Evolutionary conservation across 2,329 filamentous ascomycete species (phyloP).

Genomic region (Shiraia bambusicola): DNA sequence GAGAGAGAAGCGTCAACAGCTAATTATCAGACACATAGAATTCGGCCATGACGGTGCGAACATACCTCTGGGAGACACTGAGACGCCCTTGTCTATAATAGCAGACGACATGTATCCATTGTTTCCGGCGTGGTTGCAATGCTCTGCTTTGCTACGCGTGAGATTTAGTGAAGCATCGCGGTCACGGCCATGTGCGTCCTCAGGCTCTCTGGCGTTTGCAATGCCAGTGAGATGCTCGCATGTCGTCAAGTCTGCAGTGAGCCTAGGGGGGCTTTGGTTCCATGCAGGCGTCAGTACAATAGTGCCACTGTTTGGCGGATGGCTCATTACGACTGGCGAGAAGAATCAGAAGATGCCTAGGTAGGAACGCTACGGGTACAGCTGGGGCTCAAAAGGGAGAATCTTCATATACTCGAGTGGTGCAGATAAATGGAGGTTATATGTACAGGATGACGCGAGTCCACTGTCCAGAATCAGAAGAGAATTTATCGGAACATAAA

Average conservation of each 20-base stretch:
- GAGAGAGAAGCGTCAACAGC: background rate
- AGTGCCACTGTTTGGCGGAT: conserved; percentile 34
- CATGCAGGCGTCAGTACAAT: conserved; percentile 28
- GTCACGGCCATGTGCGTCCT: conserved; percentile 26
- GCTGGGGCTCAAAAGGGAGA: background rate
- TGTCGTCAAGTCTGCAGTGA: conserved; percentile 36
- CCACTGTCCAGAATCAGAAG: conserved; percentile 8
- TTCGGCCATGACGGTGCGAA: background rate
- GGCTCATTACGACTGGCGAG: conserved; percentile 33
- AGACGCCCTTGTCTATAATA: conserved; percentile 28
- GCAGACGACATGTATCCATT: conserved; percentile 14
- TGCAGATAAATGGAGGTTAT: conserved; percentile 1
- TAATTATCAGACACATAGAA: conserved; percentile 12
- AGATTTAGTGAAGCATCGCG: conserved; percentile 14
- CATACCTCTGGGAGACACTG: conserved; percentile 23
- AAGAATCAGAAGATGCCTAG: too few species aligned
- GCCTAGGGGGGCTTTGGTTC: conserved; percentile 34
- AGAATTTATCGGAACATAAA: conserved; percentile 5
- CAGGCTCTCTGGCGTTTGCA: conserved; percentile 32
- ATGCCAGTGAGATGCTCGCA: conserved; percentile 36
- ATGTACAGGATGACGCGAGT: conserved; percentile 20
- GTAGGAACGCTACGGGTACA: background rate
- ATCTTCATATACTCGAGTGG: background rate
- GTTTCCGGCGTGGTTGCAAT: conserved; percentile 18
- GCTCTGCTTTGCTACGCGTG: conserved; percentile 15